phyloP scores from a whole-genome alignment of 495 filamentous ascomycete genomes.

The Trichoderma orchidacearum region DNA sequence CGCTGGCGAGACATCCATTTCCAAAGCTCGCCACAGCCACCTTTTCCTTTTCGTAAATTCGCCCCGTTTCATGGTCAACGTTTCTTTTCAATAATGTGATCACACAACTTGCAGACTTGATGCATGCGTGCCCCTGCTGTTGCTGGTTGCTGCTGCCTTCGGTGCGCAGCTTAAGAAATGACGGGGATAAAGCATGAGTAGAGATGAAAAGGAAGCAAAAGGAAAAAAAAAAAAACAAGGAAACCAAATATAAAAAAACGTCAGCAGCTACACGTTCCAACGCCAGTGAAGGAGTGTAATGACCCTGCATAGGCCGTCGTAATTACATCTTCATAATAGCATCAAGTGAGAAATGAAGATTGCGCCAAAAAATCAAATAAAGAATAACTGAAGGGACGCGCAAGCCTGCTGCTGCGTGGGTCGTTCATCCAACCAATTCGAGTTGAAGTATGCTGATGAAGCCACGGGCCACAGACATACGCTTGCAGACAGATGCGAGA shows the following conservation, averaged over 20 bases:
- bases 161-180: neutral
- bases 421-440: neutral
- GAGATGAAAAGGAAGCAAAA: neutral
- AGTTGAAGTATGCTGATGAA: neutral
- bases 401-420: neutral
- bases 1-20: neutral
- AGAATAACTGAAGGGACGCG: neutral
- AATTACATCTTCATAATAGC: slow-evolving; percentile 3
- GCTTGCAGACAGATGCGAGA: neutral
- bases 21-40: neutral
- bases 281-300: slow-evolving; percentile 3
- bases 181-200: neutral
- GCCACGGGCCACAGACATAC: no score
- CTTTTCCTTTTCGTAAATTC: neutral
- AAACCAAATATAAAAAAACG: neutral
- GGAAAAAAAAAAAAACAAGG: neutral
- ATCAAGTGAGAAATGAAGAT: neutral
- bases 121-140: neutral
- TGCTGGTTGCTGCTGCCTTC: neutral
- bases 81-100: neutral
- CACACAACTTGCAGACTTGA: neutral
- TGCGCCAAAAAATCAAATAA: slow-evolving; percentile 2
- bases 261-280: neutral
- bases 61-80: neutral
- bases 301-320: slow-evolving; percentile 3